These are phyloP conservation scores for Cerrena zonata DNA, from an alignment of 1,284 basidiomycete species.

Conservation along the genomic window DNA sequence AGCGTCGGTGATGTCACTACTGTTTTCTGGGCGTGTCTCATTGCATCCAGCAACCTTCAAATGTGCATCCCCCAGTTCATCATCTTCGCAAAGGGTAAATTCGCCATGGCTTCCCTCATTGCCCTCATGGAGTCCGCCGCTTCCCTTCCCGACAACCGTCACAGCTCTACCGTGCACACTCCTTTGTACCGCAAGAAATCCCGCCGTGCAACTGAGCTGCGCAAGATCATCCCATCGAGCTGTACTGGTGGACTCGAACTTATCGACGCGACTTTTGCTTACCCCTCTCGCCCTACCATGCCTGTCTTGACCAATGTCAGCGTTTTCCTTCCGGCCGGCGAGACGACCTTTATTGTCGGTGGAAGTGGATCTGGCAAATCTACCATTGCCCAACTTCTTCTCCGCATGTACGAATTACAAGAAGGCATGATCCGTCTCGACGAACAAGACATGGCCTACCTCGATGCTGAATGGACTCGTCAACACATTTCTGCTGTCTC, in stretches of 20 bases:
- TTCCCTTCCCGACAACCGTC: slow-evolving; percentile 11
- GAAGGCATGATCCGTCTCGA: slow-evolving; percentile 71
- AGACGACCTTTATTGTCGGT: slow-evolving; percentile 91
- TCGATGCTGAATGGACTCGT: slow-evolving; percentile 74
- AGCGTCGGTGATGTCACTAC: slow-evolving; percentile 81
- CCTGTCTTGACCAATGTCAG: slow-evolving; percentile 60
- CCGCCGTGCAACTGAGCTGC: slow-evolving; percentile 35
- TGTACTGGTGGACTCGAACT: slow-evolving; percentile 78
- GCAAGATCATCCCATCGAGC: slow-evolving; percentile 52
- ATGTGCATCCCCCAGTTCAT: slow-evolving; percentile 79
- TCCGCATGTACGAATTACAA: slow-evolving; percentile 70
- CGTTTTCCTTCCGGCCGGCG: slow-evolving; percentile 76
- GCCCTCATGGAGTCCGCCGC: slow-evolving; percentile 48
- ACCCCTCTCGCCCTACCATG: slow-evolving; percentile 72
- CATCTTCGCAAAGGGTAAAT: slow-evolving; percentile 79
- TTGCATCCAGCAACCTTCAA: slow-evolving; percentile 83
- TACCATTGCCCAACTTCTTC: slow-evolving; percentile 80
- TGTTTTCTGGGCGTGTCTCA: slow-evolving; percentile 93
- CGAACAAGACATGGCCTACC: slow-evolving; percentile 69
- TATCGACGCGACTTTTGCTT: slow-evolving; percentile 75
- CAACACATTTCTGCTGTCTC: slow-evolving; percentile 73
- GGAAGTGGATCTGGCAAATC: slow-evolving; percentile 89
- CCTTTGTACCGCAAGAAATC: slow-evolving; percentile 16
- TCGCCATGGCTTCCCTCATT: slow-evolving; percentile 70
- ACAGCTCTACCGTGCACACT: slow-evolving; percentile 23